Evolutionary conservation across 2,329 filamentous ascomycete genomes (phyloP).

Genomic region (Didymella pinodella): DNA sequence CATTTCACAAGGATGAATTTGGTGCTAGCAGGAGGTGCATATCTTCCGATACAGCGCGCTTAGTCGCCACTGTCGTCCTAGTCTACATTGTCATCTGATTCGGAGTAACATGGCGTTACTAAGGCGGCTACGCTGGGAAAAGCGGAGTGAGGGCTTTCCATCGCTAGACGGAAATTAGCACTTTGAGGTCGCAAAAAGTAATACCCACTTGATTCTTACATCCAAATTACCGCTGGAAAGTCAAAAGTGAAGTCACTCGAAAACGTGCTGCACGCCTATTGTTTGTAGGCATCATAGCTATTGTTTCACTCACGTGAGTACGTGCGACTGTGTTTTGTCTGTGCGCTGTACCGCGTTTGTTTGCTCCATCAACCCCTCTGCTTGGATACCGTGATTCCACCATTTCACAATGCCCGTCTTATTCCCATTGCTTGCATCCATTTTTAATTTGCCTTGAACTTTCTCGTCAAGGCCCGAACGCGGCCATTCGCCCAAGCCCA

Average conservation of each 20-base stretch:
- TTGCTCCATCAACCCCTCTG: neutral
- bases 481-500: neutral
- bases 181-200: neutral
- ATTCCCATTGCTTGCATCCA: neutral
- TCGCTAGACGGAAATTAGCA: neutral
- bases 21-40: conserved; percentile 81
- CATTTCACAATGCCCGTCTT: neutral
- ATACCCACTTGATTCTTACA: conserved; percentile 2
- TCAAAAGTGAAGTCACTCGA: neutral
- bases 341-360: conserved; percentile 7
- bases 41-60: conserved; percentile 56
- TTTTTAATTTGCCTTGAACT: neutral
- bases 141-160: neutral
- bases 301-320: neutral
- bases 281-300: neutral
- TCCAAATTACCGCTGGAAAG: neutral
- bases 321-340: conserved; percentile 13
- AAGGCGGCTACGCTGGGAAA: neutral
- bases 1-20: conserved; percentile 95
- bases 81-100: neutral
- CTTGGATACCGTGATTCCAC: neutral
- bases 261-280: neutral
- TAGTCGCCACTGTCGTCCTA: neutral
- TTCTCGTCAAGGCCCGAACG: neutral
- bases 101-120: conserved; percentile 2